A percentile compares a stretch with the other conserved stretches of the same genome.
These are phyloP conservation scores for Amanita brunnescens DNA, from an alignment of 768 basidiomycete genomes.

Conservation along the genomic window DNA sequence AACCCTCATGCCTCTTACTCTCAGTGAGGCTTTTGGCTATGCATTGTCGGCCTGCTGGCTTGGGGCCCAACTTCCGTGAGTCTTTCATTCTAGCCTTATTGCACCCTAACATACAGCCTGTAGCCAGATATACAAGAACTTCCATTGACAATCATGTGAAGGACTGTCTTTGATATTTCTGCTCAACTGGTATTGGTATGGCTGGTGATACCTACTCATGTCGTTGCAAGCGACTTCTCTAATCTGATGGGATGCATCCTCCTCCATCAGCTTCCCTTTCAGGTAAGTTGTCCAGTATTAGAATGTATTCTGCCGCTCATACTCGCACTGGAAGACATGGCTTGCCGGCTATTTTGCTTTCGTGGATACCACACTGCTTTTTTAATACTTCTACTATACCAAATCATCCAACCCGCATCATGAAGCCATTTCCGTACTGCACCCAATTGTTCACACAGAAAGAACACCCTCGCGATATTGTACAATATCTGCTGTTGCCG, in stretches of 20 bases:
- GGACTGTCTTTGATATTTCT: constrained; percentile 92
- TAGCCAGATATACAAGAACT: constrained; percentile 83
- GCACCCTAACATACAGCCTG: constrained; percentile 1
- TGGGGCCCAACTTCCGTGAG: constrained; percentile 84
- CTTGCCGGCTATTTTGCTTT: constrained; percentile 88
- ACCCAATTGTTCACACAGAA: constrained; percentile 36
- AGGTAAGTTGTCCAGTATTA: constrained; percentile 40
- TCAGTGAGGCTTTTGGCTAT: constrained; percentile 65
- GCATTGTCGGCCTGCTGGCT: constrained; percentile 74
- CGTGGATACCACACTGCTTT: constrained; percentile 68
- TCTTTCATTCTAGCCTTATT: constrained; percentile 1
- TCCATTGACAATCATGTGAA: constrained; percentile 67
- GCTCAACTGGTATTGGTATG: constrained; percentile 85
- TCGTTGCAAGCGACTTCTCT: constrained; percentile 69
- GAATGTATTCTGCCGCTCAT: constrained; percentile 4
- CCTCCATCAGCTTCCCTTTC: constrained; percentile 91
- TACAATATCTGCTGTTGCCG: constrained; percentile 57
- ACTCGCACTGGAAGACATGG: constrained; percentile 51
- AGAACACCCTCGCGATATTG: constrained; percentile 55
- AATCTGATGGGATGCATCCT: constrained; percentile 89
- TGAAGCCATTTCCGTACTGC: constrained; percentile 34
- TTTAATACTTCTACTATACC: constrained; percentile 78
- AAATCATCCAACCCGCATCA: constrained; percentile 28
- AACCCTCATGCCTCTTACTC: too few relatives aligned
- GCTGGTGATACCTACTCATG: constrained; percentile 6